Percentiles rank a stretch among this genome's conserved stretches.
Conservation (phyloP, 1,284 basidiomycete species). For the Leccinum holopus region DNA sequence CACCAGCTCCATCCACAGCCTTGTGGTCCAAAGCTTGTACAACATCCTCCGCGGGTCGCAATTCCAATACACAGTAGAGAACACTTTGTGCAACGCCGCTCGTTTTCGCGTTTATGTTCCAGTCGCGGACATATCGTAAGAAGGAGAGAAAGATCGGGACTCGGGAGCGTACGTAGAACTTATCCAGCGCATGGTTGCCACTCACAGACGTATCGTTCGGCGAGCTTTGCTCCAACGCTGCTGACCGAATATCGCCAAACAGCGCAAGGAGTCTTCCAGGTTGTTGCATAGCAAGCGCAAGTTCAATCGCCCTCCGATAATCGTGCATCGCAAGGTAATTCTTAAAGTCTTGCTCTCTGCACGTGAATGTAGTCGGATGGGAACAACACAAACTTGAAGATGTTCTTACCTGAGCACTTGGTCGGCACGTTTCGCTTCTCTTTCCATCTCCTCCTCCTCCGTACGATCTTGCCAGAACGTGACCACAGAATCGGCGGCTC, state of each 20-base stretch:
- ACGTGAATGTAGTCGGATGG: conserved; percentile 5
- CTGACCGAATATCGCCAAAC: conserved; percentile 65
- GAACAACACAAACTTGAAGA: conserved; percentile 1
- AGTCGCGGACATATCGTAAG: conserved; percentile 82
- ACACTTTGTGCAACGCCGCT: conserved; percentile 85
- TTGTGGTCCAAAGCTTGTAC: conserved; percentile 63
- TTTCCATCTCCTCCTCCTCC: conserved; percentile 72
- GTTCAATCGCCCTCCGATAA: conserved; percentile 86
- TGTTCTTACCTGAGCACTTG: conserved; percentile 72
- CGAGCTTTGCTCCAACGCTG: conserved; percentile 23
- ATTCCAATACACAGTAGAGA: conserved; percentile 79
- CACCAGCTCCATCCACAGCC: conserved; percentile 23
- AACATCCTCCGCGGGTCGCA: conserved; percentile 72
- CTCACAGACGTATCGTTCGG: conserved; percentile 46
- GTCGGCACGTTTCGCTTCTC: conserved; percentile 67
- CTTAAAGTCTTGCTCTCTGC: conserved; percentile 91
- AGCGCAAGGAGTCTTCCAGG: conserved; percentile 84
- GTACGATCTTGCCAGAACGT: conserved; percentile 39
- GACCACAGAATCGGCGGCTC: no score
- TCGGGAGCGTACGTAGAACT: conserved; percentile 72
- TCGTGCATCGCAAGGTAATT: conserved; percentile 90
- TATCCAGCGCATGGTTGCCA: conserved; percentile 74
- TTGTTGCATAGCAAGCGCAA: conserved; percentile 91
- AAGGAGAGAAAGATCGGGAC: conserved; percentile 83
- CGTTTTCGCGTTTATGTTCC: conserved; percentile 92